A percentile compares a stretch with the other conserved stretches of the same genome.
phyloP scores from a whole-genome alignment of 805 yeast genomes.

The Metschnikowia lunata region DNA sequence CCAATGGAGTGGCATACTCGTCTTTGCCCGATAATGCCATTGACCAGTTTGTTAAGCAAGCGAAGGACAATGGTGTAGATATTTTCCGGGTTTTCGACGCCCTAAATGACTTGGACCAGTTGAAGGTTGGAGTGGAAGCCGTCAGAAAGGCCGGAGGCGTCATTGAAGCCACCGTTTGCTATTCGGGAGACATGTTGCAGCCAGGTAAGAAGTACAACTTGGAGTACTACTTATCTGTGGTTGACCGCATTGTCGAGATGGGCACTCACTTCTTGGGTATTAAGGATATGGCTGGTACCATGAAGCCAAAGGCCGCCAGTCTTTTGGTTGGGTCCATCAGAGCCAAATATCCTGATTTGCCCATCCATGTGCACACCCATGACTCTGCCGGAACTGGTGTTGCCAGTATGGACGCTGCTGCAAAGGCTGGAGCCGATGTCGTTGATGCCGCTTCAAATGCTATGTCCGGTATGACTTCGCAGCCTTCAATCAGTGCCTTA shows the following conservation, averaged over 20 bases:
- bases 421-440: conserved; percentile 95
- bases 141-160: conserved; percentile 99
- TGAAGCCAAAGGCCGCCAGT: conserved; percentile 92
- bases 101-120: conserved; percentile 91
- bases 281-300: conserved; percentile 99
- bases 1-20: conserved; percentile 98
- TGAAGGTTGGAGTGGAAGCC: conserved; percentile 96
- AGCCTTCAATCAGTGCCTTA: conserved; percentile 91
- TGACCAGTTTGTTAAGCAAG: conserved; percentile 93
- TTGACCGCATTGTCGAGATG: conserved; percentile 79
- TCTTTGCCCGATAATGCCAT: conserved; percentile 98
- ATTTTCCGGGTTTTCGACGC: conserved; percentile 98
- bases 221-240: conserved; percentile 78
- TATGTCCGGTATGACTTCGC: conserved; percentile 97
- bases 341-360: conserved; percentile 83
- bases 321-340: conserved; percentile 76
- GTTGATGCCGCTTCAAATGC: conserved; percentile 97
- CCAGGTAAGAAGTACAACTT: conserved; percentile 95
- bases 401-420: conserved; percentile 92
- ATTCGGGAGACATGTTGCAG: conserved; percentile 97
- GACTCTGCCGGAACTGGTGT: conserved; percentile 99
- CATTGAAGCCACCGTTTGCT: conserved; percentile 96
- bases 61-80: conserved; percentile 94
- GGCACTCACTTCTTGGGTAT: conserved; percentile 97
- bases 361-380: conserved; percentile 98